Conservation (phyloP, 345 rosid genomes). For the Trapa incisa region DNA sequence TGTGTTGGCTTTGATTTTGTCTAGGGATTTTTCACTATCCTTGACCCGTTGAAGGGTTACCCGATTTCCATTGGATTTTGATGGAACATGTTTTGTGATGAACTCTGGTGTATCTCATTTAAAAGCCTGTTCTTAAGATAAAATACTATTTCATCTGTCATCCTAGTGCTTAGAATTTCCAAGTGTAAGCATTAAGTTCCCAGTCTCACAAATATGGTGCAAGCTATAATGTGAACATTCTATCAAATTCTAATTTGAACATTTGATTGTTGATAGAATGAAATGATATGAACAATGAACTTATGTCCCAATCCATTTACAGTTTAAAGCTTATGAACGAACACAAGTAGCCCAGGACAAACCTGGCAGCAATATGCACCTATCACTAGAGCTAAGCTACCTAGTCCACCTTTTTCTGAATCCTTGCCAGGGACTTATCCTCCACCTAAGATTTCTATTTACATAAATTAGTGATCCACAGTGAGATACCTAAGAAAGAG, state of each 20-base stretch:
- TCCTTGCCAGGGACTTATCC: neutral
- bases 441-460: neutral
- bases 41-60: neutral
- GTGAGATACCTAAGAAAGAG: neutral
- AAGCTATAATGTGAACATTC: too few relatives aligned
- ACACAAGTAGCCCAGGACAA: neutral
- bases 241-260: too few relatives aligned
- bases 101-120: neutral
- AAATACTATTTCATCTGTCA: neutral
- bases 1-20: neutral
- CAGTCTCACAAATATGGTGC: too few relatives aligned
- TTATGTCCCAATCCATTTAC: neutral
- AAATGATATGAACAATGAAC: neutral
- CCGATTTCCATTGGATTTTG: neutral
- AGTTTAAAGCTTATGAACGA: neutral
- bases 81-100: conserved; percentile 4
- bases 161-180: neutral
- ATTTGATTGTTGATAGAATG: neutral
- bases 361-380: conserved; percentile 1
- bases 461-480: neutral
- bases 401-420: neutral
- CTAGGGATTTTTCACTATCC: neutral
- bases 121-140: neutral
- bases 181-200: neutral
- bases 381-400: neutral